These are phyloP conservation scores for Escallonia rubra DNA, from an alignment of 129 eudicot species.

Conservation along the genomic window DNA sequence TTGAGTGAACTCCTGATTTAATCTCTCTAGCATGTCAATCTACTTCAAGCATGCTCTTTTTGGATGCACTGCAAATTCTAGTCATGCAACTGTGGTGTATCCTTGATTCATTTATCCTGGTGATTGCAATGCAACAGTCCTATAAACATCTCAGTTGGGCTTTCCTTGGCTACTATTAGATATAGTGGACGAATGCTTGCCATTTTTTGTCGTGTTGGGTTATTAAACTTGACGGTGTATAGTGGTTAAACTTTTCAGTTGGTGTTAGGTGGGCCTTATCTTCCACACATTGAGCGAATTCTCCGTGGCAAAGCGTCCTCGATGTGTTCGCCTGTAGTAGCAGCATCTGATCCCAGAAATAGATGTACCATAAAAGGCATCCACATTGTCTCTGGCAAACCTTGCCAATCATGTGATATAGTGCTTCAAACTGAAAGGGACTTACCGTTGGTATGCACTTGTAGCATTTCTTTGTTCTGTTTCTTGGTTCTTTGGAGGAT, in stretches of 20 bases:
- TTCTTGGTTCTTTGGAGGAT: conserved; percentile 7
- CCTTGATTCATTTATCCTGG: neutral
- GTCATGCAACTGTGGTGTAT: too few species aligned
- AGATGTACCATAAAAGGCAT: conserved; percentile 59
- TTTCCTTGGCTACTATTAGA: neutral
- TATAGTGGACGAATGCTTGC: neutral
- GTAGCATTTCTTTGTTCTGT: neutral
- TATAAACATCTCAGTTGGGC: neutral
- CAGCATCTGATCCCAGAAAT: conserved; percentile 71
- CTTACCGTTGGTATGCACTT: conserved; percentile 45
- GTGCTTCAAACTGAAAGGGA: conserved; percentile 51
- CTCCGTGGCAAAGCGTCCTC: conserved; percentile 73
- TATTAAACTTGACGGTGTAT: conserved; percentile 5
- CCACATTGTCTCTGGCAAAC: conserved; percentile 34
- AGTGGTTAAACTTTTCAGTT: conserved; percentile 37
- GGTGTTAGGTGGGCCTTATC: conserved; percentile 93
- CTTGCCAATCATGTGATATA: conserved; percentile 66
- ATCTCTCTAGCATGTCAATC: too few species aligned
- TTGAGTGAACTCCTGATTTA: too few species aligned
- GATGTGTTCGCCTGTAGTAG: conserved; percentile 63
- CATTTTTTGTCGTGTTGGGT: neutral
- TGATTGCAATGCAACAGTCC: neutral
- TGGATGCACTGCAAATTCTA: too few species aligned
- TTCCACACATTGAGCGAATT: conserved; percentile 74
- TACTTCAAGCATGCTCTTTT: too few species aligned